A percentile compares a stretch with the other conserved stretches of the same genome.
Conservation (phyloP, 371 early-diverging fungal genomes). For the Capillidium rhysosporum region DNA sequence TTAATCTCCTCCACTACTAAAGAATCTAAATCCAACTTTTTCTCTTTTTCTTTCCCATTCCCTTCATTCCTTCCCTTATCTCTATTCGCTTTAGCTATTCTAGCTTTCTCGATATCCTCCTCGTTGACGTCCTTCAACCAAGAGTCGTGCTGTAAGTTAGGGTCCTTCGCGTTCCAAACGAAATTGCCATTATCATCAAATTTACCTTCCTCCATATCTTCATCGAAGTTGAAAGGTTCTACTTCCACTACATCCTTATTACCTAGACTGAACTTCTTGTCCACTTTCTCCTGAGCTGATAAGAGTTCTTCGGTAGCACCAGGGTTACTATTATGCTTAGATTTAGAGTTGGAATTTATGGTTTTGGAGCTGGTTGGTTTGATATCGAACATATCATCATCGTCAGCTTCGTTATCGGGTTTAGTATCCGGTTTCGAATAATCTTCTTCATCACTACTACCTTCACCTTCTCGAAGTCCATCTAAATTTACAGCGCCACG, state of each 20-base stretch:
- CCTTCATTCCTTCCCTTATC: constrained; percentile 25
- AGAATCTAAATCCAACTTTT: constrained; percentile 21
- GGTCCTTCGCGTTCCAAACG: constrained; percentile 54
- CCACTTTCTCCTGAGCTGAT: constrained; percentile 18
- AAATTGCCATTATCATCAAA: constrained; percentile 73
- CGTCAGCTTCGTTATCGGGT: constrained; percentile 16
- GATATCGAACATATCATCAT: constrained; percentile 41
- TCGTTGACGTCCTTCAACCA: constrained; percentile 69
- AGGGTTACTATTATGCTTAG: constrained; percentile 4
- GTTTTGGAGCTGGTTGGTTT: not conserved
- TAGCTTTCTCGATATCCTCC: constrained; percentile 52
- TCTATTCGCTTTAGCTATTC: constrained; percentile 40
- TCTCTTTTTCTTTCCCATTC: constrained; percentile 16
- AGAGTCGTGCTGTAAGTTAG: constrained; percentile 61
- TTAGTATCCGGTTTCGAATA: not conserved
- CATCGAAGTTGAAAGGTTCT: constrained; percentile 76
- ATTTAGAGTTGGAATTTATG: not conserved
- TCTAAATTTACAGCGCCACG: constrained; percentile 27
- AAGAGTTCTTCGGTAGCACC: constrained; percentile 7
- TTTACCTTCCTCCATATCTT: constrained; percentile 67
- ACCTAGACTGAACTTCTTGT: constrained; percentile 10
- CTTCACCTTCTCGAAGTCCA: constrained; percentile 22
- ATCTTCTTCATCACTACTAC: constrained; percentile 12
- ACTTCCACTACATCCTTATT: constrained; percentile 19
- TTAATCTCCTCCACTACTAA: constrained; percentile 15